These are phyloP conservation scores for Fusarium miscanthi DNA, from an alignment of 2,329 filamentous ascomycete genomes.

Conservation along the genomic window DNA sequence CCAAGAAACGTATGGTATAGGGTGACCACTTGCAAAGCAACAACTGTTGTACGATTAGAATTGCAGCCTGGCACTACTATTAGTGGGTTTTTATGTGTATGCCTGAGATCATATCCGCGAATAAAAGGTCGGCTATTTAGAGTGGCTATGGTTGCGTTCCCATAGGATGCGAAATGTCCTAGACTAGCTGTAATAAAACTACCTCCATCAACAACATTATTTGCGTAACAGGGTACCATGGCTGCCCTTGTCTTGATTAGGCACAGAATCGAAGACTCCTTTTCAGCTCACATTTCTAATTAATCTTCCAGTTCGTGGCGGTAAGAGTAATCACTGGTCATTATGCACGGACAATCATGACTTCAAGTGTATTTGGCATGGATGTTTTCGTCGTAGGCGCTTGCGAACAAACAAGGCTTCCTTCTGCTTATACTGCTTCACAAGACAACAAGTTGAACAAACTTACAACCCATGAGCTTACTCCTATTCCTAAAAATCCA, in stretches of 20 bases:
- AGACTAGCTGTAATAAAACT: neutral
- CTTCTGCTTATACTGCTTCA: neutral
- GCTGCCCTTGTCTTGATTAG: fast-evolving
- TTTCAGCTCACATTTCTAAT: neutral
- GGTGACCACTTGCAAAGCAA: neutral
- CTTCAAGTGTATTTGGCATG: neutral
- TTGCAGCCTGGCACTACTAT: neutral
- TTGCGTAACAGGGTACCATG: neutral
- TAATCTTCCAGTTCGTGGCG: neutral
- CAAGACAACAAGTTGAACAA: neutral
- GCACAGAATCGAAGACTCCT: no score
- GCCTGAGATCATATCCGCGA: neutral
- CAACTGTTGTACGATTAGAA: neutral
- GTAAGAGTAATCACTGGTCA: neutral
- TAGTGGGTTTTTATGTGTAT: neutral
- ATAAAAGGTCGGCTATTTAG: neutral
- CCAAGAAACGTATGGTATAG: neutral
- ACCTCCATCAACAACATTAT: no score
- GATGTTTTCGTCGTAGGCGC: neutral
- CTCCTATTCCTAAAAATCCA: neutral
- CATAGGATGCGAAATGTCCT: neutral
- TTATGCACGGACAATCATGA: fast-evolving
- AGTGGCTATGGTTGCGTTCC: neutral
- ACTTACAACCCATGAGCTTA: neutral
- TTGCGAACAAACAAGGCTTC: neutral